Evolutionary conservation across 352 stramenopile genomes (phyloP).

Genomic region (Pythium volutum): DNA sequence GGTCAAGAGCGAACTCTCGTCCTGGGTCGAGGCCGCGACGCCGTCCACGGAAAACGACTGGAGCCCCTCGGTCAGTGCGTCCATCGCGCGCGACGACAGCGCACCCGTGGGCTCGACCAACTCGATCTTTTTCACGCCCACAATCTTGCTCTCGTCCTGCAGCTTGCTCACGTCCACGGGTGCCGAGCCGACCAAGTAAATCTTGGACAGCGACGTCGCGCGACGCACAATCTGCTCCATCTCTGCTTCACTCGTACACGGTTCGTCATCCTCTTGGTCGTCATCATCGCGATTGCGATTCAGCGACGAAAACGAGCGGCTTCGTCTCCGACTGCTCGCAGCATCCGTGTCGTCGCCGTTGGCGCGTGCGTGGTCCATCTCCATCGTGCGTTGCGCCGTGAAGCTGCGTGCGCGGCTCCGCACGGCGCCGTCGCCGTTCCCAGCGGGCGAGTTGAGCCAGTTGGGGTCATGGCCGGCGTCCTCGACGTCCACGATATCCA

Average conservation of each 20-base stretch:
- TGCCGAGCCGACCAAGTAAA: conserved; percentile 78
- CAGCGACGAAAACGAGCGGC: conserved; percentile 66
- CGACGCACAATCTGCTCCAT: conserved; percentile 56
- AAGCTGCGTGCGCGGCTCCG: conserved; percentile 46
- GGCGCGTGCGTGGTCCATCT: conserved; percentile 27
- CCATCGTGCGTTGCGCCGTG: conserved; percentile 35
- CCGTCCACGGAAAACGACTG: conserved; percentile 62
- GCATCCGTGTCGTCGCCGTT: conserved; percentile 1
- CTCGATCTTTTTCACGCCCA: conserved; percentile 72
- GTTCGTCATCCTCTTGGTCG: conserved; percentile 14
- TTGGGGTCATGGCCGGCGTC: conserved; percentile 36
- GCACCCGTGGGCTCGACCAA: conserved; percentile 70
- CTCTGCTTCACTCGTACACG: conserved; percentile 29
- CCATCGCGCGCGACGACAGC: conserved; percentile 70
- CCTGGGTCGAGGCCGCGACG: conserved; percentile 25
- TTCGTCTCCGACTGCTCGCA: conserved; percentile 40
- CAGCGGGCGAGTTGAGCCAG: conserved; percentile 27
- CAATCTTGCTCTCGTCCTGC: conserved; percentile 73
- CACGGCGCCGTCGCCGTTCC: conserved; percentile 16
- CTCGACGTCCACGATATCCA: conserved; percentile 31
- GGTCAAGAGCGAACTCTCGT: conserved; percentile 46
- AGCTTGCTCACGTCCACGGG: conserved; percentile 80
- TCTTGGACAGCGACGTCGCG: conserved; percentile 75
- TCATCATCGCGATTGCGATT: conserved; percentile 10
- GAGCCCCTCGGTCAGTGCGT: conserved; percentile 72